A percentile compares a stretch with the other conserved stretches of the same genome.
phyloP scores from a whole-genome alignment of 495 filamentous ascomycete species.

The Aspergillus saccharolyticus region DNA sequence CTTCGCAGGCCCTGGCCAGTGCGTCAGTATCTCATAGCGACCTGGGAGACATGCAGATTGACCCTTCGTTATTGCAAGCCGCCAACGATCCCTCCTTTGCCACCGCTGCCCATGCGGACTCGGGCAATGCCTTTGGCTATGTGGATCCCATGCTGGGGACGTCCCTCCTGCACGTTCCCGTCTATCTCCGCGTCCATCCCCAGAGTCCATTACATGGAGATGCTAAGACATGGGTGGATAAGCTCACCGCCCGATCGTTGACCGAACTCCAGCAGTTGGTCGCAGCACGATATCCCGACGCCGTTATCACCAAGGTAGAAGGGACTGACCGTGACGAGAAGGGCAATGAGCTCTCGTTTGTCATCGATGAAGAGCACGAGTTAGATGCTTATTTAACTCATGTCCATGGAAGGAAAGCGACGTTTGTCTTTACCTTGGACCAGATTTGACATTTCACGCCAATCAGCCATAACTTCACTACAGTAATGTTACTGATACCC shows the following conservation, averaged over 20 bases:
- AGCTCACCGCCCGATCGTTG: slow-evolving; percentile 50
- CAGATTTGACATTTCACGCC: neutral
- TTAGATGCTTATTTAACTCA: slow-evolving; percentile 63
- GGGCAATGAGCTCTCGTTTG: slow-evolving; percentile 52
- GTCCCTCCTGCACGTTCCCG: slow-evolving; percentile 38
- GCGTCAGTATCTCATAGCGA: slow-evolving; percentile 39
- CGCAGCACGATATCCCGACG: slow-evolving; percentile 50
- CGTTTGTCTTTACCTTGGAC: slow-evolving; percentile 52
- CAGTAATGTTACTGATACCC: neutral
- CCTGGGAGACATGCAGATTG: slow-evolving; percentile 58
- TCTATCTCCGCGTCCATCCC: slow-evolving; percentile 61
- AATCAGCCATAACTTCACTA: neutral
- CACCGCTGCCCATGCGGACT: slow-evolving; percentile 35
- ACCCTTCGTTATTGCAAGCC: slow-evolving; percentile 54
- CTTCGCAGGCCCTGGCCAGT: slow-evolving; percentile 47
- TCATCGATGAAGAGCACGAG: slow-evolving; percentile 65
- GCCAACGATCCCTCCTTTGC: slow-evolving; percentile 47
- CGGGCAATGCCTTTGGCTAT: slow-evolving; percentile 33
- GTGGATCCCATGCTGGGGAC: slow-evolving; percentile 32
- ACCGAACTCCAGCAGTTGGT: slow-evolving; percentile 52
- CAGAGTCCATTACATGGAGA: slow-evolving; percentile 43
- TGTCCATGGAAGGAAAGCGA: slow-evolving; percentile 58
- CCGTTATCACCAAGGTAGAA: slow-evolving; percentile 54
- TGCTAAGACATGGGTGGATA: slow-evolving; percentile 58
- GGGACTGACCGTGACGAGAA: slow-evolving; percentile 58